Conservation (phyloP, 768 basidiomycete species). For the Boletus vermiculosoides region DNA sequence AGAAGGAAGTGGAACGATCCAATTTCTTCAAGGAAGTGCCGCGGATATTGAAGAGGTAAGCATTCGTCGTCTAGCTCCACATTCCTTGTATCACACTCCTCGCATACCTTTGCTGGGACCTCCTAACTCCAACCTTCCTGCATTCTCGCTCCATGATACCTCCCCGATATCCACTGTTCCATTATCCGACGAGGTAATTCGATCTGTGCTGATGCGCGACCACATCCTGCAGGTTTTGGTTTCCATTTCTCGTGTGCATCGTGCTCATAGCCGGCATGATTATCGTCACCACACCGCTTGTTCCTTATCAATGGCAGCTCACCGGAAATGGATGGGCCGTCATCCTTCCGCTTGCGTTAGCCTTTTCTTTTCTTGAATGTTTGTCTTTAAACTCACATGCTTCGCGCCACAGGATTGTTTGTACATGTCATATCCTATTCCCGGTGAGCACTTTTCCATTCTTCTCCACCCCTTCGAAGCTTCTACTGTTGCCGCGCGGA, state of each 20-base stretch:
- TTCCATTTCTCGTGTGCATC: slow-evolving; percentile 49
- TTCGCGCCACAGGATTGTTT: slow-evolving; percentile 48
- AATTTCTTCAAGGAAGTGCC: slow-evolving; percentile 93
- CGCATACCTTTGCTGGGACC: not conserved
- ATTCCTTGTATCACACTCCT: not conserved
- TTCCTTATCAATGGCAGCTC: slow-evolving; percentile 70
- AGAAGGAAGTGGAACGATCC: slow-evolving; percentile 83
- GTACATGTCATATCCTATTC: slow-evolving; percentile 67
- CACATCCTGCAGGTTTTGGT: slow-evolving; percentile 30
- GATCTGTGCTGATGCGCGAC: slow-evolving; percentile 17
- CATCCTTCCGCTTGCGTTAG: slow-evolving; percentile 72
- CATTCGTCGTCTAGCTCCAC: not conserved
- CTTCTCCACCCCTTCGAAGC: slow-evolving; percentile 1
- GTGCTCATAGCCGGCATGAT: slow-evolving; percentile 55
- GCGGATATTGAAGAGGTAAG: slow-evolving; percentile 58
- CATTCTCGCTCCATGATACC: not conserved
- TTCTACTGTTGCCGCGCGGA: not conserved
- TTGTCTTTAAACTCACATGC: not conserved
- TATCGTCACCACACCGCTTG: slow-evolving; percentile 49
- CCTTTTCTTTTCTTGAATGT: slow-evolving; percentile 11
- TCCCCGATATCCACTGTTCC: not conserved
- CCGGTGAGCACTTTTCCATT: slow-evolving; percentile 52
- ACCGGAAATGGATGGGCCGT: slow-evolving; percentile 63
- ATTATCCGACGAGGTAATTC: slow-evolving; percentile 4
- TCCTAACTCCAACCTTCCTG: not conserved